These are phyloP conservation scores for Rubia peregrina DNA, from an alignment of 305 asterid genomes.

Conservation along the genomic window DNA sequence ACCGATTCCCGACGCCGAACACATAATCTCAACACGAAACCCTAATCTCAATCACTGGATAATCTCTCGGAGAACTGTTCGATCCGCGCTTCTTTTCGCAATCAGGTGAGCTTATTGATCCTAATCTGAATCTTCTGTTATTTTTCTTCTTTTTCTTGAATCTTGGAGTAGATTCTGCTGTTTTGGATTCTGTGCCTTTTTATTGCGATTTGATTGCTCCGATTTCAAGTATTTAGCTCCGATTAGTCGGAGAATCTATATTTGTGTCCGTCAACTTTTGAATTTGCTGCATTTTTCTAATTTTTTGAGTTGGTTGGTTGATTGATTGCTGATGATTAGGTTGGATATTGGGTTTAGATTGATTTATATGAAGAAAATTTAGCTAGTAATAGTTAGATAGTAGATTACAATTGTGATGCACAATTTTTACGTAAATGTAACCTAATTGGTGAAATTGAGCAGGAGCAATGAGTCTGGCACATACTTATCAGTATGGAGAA, in stretches of 20 bases:
- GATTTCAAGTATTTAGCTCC: background rate
- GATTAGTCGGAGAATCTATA: background rate
- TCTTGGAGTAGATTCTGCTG: background rate
- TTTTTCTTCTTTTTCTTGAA: background rate
- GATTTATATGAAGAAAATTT: background rate
- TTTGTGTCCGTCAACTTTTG: too few species aligned
- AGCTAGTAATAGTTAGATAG: background rate
- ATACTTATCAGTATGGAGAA: slow-evolving; percentile 33
- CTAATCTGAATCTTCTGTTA: background rate
- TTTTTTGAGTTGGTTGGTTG: background rate
- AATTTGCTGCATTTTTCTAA: too few species aligned
- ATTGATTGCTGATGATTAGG: background rate
- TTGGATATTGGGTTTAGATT: background rate
- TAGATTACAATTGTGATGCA: background rate
- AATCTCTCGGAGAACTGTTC: slow-evolving; percentile 4
- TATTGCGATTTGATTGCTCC: background rate
- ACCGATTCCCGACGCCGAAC: background rate
- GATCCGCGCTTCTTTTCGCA: slow-evolving; percentile 8
- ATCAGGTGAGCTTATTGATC: slow-evolving; percentile 17
- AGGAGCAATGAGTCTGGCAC: slow-evolving; percentile 64
- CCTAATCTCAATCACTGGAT: slow-evolving; percentile 14
- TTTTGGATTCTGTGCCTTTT: background rate
- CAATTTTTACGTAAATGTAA: background rate
- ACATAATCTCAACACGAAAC: slow-evolving; percentile 7
- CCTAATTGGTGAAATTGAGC: slow-evolving; percentile 22